Evolutionary conservation across 768 basidiomycete species (phyloP).

Genomic region (Holtermannia corniformis): DNA sequence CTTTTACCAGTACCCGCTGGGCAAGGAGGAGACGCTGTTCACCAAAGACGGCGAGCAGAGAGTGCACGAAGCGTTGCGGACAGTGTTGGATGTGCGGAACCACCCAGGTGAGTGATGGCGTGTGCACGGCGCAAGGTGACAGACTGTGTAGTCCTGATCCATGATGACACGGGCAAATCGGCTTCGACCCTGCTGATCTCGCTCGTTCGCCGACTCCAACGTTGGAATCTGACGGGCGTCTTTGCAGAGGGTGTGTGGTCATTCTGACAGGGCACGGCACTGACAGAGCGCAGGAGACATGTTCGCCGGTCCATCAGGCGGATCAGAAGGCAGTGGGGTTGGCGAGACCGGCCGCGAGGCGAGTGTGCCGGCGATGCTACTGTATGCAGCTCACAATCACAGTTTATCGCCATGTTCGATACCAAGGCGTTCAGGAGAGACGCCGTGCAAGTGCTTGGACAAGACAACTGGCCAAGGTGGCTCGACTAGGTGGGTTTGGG

Average conservation of each 20-base stretch:
- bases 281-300: constrained; percentile 19
- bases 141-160: constrained; percentile 23
- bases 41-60: constrained; percentile 6
- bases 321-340: constrained; percentile 29
- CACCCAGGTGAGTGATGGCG: constrained; percentile 17
- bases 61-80: constrained; percentile 12
- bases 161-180: constrained; percentile 34
- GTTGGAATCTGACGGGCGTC: constrained; percentile 24
- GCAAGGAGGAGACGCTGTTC: constrained; percentile 22
- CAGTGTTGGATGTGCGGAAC: constrained; percentile 26
- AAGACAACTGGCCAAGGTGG: neutral
- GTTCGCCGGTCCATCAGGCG: constrained; percentile 36
- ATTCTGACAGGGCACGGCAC: neutral
- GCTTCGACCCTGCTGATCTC: constrained; percentile 15
- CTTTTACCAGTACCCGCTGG: constrained; percentile 23
- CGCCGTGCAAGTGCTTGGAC: neutral
- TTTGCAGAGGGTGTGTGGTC: constrained; percentile 10
- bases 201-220: constrained; percentile 19
- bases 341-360: constrained; percentile 35
- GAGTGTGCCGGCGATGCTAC: neutral
- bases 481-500: too few relatives aligned
- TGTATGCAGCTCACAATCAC: constrained; percentile 3
- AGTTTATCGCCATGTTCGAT: constrained; percentile 36
- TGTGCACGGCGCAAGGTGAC: too few relatives aligned
- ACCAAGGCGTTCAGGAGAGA: constrained; percentile 15